phyloP scores from a whole-genome alignment of 2,329 filamentous ascomycete species.

The Pseudogymnoascus pannorum region DNA sequence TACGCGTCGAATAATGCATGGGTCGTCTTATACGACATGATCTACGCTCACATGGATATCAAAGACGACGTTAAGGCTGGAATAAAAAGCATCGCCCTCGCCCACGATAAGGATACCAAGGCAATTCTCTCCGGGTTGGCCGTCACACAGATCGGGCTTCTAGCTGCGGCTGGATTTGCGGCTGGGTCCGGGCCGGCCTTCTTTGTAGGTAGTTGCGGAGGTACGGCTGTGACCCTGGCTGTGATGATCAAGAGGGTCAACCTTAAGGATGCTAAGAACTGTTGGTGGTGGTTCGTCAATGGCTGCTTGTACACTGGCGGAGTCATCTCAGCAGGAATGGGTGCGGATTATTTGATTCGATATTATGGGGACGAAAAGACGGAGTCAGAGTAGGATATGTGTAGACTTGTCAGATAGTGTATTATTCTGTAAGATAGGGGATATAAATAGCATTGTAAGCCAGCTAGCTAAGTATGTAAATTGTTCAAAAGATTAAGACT shows the following conservation, averaged over 20 bases:
- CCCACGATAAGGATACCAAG: conserved; percentile 72
- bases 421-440: not conserved
- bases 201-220: conserved; percentile 60
- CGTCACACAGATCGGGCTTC: conserved; percentile 58
- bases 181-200: conserved; percentile 63
- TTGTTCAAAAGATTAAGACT: too few species aligned
- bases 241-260: conserved; percentile 63
- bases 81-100: conserved; percentile 80
- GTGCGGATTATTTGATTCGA: conserved; percentile 49
- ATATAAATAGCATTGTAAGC: not conserved
- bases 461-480: not conserved
- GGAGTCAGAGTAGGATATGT: not conserved
- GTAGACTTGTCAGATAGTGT: not conserved
- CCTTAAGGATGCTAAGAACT: conserved; percentile 57
- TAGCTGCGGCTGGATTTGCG: conserved; percentile 62
- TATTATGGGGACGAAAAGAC: conserved; percentile 29
- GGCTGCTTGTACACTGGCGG: conserved; percentile 63
- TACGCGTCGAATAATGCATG: conserved; percentile 76
- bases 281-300: conserved; percentile 73
- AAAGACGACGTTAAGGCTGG: conserved; percentile 78
- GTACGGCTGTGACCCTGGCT: conserved; percentile 51
- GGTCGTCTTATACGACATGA: conserved; percentile 88
- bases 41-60: conserved; percentile 89
- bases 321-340: conserved; percentile 51
- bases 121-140: conserved; percentile 65